These are phyloP conservation scores for Syzygium malaccense DNA, from an alignment of 441 rosid genomes.

Conservation along the genomic window DNA sequence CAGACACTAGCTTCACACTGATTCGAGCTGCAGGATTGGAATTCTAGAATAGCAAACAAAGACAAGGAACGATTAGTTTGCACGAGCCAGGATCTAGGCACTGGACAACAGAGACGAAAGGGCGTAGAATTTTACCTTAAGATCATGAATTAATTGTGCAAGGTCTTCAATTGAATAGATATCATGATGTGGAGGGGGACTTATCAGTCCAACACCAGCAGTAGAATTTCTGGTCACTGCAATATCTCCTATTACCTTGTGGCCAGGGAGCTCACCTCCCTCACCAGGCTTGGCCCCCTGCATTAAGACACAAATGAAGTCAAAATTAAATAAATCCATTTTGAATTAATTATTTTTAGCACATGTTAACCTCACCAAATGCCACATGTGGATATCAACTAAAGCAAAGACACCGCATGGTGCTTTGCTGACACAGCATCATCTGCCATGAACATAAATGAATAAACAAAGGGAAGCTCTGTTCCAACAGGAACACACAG, in stretches of 20 bases:
- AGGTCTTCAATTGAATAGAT: constrained; percentile 99
- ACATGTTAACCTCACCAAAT: constrained; percentile 41
- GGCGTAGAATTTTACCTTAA: constrained; percentile 52
- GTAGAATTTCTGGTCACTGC: constrained; percentile 98
- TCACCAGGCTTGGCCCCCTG: constrained; percentile 99
- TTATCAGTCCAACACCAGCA: constrained; percentile 98
- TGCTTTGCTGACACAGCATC: constrained; percentile 57
- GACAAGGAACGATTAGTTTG: background rate
- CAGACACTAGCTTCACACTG: constrained; percentile 96
- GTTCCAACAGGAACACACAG: constrained; percentile 40
- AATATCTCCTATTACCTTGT: constrained; percentile 98
- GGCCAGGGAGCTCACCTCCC: constrained; percentile 99
- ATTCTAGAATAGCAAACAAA: constrained; percentile 41
- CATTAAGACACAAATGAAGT: constrained; percentile 7
- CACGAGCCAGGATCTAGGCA: background rate
- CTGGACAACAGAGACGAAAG: background rate
- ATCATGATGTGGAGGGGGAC: constrained; percentile 99
- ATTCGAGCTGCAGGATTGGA: constrained; percentile 93
- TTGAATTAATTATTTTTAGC: constrained; percentile 7
- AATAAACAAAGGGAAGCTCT: constrained; percentile 44
- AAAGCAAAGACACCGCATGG: constrained; percentile 42
- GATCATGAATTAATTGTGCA: constrained; percentile 98
- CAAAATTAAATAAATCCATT: constrained; percentile 8
- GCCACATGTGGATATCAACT: constrained; percentile 32
- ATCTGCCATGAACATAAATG: constrained; percentile 56